phyloP scores from a whole-genome alignment of 257 asterid genomes.

The Solanum peruvianum region DNA sequence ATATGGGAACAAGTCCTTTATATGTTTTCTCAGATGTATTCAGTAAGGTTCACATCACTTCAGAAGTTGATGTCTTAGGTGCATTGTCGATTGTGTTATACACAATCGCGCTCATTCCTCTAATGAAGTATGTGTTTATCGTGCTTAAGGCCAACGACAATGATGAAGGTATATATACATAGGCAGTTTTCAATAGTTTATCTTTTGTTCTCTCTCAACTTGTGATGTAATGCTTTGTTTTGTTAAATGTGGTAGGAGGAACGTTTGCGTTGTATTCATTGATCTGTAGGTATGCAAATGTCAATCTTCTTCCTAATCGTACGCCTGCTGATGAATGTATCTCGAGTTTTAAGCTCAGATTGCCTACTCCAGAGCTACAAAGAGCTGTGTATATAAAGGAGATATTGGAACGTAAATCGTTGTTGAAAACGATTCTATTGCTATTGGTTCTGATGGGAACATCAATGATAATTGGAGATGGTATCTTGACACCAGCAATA shows the following conservation, averaged over 20 bases:
- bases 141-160: constrained; percentile 89
- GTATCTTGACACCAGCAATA: constrained; percentile 92
- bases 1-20: constrained; percentile 93
- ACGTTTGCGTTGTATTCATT: constrained; percentile 89
- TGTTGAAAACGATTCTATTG: constrained; percentile 47
- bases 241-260: constrained; percentile 61
- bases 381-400: constrained; percentile 84
- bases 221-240: not conserved
- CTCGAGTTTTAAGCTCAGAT: constrained; percentile 84
- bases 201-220: not conserved
- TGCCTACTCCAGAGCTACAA: constrained; percentile 89
- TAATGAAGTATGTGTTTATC: constrained; percentile 71
- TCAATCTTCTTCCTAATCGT: constrained; percentile 82
- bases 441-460: constrained; percentile 86
- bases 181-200: not conserved
- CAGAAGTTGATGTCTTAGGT: constrained; percentile 82
- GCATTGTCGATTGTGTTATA: constrained; percentile 83
- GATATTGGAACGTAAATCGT: constrained; percentile 50
- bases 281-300: constrained; percentile 85
- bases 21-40: constrained; percentile 83
- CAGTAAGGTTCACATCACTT: constrained; percentile 73
- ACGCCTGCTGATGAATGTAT: constrained; percentile 75
- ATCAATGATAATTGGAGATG: constrained; percentile 92
- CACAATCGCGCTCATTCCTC: constrained; percentile 84
- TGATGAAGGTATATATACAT: constrained; percentile 58